Conservation (phyloP, 2,329 filamentous ascomycete genomes). For the Exophiala oligosperma region DNA sequence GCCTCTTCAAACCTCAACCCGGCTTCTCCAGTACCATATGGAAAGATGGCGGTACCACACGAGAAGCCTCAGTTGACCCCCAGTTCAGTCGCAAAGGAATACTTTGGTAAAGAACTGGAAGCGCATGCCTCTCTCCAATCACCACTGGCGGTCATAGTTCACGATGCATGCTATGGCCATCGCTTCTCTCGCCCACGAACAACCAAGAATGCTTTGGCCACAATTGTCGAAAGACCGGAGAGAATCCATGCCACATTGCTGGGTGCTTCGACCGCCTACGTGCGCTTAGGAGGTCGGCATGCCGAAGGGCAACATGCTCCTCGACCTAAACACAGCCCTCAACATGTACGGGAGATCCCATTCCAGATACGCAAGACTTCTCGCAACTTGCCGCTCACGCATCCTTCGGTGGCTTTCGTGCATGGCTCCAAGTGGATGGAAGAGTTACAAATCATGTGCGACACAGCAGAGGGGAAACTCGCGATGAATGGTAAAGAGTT, state of each 20-base stretch:
- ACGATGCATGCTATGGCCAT: constrained; percentile 94
- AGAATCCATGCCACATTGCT: constrained; percentile 80
- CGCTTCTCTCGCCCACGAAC: constrained; percentile 82
- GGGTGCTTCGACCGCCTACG: constrained; percentile 83
- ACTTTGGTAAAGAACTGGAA: constrained; percentile 70
- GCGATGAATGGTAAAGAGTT: constrained; percentile 77
- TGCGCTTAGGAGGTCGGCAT: constrained; percentile 76
- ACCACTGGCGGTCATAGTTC: constrained; percentile 78
- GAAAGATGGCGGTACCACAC: constrained; percentile 36
- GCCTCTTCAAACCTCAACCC: constrained; percentile 41
- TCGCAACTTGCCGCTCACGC: constrained; percentile 68
- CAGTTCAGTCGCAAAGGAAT: constrained; percentile 62
- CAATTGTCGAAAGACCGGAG: constrained; percentile 92
- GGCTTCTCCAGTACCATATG: constrained; percentile 42
- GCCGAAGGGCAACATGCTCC: constrained; percentile 68
- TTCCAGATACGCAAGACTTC: constrained; percentile 84
- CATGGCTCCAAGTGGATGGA: constrained; percentile 94
- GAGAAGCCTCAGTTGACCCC: constrained; percentile 48
- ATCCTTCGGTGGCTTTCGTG: constrained; percentile 80
- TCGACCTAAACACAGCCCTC: constrained; percentile 48
- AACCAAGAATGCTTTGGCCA: constrained; percentile 67
- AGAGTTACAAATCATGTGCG: constrained; percentile 82
- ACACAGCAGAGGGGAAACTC: constrained; percentile 74
- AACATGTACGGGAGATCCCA: constrained; percentile 44
- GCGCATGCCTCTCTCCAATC: constrained; percentile 55